phyloP scores from a whole-genome alignment of 306 rosid species.

The Cajanus cajan region DNA sequence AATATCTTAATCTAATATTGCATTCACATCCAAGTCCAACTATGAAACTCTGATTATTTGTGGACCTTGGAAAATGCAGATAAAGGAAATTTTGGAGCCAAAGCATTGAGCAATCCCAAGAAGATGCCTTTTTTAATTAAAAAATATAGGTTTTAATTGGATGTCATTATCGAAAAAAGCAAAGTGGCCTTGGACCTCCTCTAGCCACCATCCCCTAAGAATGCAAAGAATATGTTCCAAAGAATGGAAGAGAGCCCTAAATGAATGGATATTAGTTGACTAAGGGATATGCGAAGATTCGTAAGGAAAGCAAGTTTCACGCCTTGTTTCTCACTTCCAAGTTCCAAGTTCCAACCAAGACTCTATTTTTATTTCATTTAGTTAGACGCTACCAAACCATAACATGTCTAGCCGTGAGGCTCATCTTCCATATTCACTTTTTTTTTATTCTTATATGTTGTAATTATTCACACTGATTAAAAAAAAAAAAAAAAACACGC shows the following conservation, averaged over 20 bases:
- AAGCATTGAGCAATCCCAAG: slow-evolving; percentile 26
- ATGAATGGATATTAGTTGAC: not conserved
- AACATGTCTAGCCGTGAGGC: too few species aligned
- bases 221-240: slow-evolving; percentile 21
- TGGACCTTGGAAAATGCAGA: slow-evolving; percentile 5
- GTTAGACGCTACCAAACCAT: not conserved
- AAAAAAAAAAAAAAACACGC: too few species aligned
- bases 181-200: not conserved
- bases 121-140: slow-evolving; percentile 24
- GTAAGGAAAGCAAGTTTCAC: slow-evolving; percentile 35
- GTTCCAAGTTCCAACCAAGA: not conserved
- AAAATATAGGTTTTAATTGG: not conserved
- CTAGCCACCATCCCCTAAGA: slow-evolving; percentile 5
- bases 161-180: not conserved
- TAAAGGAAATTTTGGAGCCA: not conserved
- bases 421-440: too few species aligned
- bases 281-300: slow-evolving; percentile 47
- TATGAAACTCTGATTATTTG: not conserved
- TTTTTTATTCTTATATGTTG: too few species aligned
- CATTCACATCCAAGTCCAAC: not conserved
- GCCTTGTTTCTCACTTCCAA: slow-evolving; percentile 47
- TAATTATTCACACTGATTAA: too few species aligned
- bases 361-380: slow-evolving; percentile 6
- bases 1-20: not conserved
- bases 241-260: not conserved